Percentiles rank a stretch among this genome's conserved stretches.
These are phyloP conservation scores for Cudoniella acicularis DNA, from an alignment of 495 filamentous ascomycete genomes.

Conservation along the genomic window DNA sequence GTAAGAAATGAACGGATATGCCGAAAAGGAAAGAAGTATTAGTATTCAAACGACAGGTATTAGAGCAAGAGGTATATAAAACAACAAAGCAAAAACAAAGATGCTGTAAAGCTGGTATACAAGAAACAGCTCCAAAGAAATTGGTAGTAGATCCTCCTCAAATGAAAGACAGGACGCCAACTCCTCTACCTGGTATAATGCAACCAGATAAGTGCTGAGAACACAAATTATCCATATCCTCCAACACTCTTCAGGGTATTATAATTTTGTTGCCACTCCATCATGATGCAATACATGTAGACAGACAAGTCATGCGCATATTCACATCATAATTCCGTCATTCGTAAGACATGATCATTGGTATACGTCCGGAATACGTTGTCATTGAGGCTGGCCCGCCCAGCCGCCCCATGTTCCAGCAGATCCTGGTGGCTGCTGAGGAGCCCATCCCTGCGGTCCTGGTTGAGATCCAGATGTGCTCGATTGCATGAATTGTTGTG, in stretches of 20 bases:
- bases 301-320: slow-evolving; percentile 15
- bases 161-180: slow-evolving; percentile 21
- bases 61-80: not conserved
- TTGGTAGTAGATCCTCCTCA: slow-evolving; percentile 9
- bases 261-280: not conserved
- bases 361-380: not conserved
- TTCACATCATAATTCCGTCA: slow-evolving; percentile 21
- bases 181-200: slow-evolving; percentile 20
- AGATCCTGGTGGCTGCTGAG: slow-evolving; percentile 26
- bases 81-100: not conserved
- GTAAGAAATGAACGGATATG: not conserved
- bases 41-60: slow-evolving; percentile 2
- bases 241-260: slow-evolving; percentile 9
- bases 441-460: slow-evolving; percentile 46
- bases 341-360: slow-evolving; percentile 20
- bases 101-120: slow-evolving; percentile 11
- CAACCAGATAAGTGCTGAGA: slow-evolving; percentile 22
- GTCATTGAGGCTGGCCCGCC: slow-evolving; percentile 25
- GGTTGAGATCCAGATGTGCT: slow-evolving; percentile 40
- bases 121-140: slow-evolving; percentile 14
- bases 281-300: slow-evolving; percentile 13
- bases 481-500: slow-evolving; percentile 58
- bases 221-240: slow-evolving; percentile 28
- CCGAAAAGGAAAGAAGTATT: not conserved
- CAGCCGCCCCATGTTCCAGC: slow-evolving; percentile 19